Percentiles rank a stretch among this genome's conserved stretches.
These are phyloP conservation scores for Gossypium bickii DNA, from an alignment of 345 rosid genomes.

Conservation along the genomic window DNA sequence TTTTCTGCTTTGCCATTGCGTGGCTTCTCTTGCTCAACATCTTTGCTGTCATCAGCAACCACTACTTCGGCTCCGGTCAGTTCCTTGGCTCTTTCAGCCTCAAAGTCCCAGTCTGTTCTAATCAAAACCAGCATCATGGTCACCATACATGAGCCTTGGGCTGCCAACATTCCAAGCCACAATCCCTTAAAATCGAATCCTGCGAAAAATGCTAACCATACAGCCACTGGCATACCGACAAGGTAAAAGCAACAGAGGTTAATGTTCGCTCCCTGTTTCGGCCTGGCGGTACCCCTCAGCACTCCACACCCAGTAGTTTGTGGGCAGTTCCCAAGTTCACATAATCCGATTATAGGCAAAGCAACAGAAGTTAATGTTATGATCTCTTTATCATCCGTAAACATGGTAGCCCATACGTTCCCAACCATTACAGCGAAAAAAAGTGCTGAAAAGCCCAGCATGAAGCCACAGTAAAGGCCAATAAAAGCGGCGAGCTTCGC, in stretches of 20 bases:
- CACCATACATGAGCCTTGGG: conserved; percentile 56
- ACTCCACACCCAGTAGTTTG: conserved; percentile 78
- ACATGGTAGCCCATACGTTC: conserved; percentile 61
- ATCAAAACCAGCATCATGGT: conserved; percentile 59
- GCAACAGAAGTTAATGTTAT: conserved; percentile 44
- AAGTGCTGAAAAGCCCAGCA: conserved; percentile 52
- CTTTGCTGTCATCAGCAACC: conserved; percentile 26
- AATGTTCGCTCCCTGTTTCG: conserved; percentile 66
- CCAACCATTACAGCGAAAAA: conserved; percentile 41
- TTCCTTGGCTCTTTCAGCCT: conserved; percentile 49
- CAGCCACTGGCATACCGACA: conserved; percentile 64
- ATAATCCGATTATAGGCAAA: conserved; percentile 65
- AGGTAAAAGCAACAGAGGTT: conserved; percentile 64
- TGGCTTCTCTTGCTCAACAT: conserved; percentile 25
- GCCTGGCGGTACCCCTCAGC: conserved; percentile 74
- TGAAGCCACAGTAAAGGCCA: conserved; percentile 51
- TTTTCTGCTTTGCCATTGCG: conserved; percentile 23
- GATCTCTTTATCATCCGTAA: conserved; percentile 57
- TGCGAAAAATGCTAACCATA: conserved; percentile 42
- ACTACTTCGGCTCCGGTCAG: conserved; percentile 30
- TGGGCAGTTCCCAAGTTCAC: conserved; percentile 81
- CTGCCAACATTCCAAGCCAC: conserved; percentile 71
- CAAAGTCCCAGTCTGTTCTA: conserved; percentile 56
- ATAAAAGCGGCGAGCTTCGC: conserved; percentile 52
- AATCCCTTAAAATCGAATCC: conserved; percentile 61